Percentiles rank a stretch among this genome's conserved stretches.
phyloP scores from a whole-genome alignment of 1,284 basidiomycete species.

The Bjerkandera adusta region DNA sequence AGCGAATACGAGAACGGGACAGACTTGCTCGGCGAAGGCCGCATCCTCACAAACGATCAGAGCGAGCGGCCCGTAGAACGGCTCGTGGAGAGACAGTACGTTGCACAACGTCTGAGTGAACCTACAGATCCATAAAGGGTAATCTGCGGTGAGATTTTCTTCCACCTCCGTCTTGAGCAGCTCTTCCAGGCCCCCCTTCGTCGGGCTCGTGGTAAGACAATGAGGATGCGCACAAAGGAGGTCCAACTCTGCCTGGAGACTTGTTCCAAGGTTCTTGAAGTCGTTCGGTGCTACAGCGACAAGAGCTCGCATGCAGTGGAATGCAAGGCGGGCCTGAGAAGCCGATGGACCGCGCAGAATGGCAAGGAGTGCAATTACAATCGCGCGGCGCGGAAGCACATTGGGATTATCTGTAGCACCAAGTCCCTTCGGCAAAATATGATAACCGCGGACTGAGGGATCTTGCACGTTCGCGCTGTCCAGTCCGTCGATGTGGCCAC shows the following conservation, averaged over 20 bases:
- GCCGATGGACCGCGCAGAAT: constrained; percentile 56
- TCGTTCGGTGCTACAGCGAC: too few relatives aligned
- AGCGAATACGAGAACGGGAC: constrained; percentile 78
- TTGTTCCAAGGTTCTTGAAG: too few relatives aligned
- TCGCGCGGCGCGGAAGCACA: constrained; percentile 35
- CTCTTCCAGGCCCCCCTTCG: constrained; percentile 36
- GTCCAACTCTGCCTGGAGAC: constrained; percentile 47
- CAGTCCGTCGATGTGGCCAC: constrained; percentile 59
- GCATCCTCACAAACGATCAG: constrained; percentile 55
- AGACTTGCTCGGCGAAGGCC: constrained; percentile 60
- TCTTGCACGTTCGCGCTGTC: constrained; percentile 42
- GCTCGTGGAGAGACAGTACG: constrained; percentile 48
- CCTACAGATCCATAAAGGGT: constrained; percentile 63
- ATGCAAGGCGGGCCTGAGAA: constrained; percentile 53
- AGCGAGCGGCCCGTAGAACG: constrained; percentile 70
- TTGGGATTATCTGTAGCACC: background rate
- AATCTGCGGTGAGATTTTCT: constrained; percentile 43
- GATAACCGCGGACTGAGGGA: constrained; percentile 35
- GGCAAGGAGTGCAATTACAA: constrained; percentile 51
- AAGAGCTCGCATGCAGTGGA: constrained; percentile 59
- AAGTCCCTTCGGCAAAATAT: too few relatives aligned
- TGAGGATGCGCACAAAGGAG: constrained; percentile 49
- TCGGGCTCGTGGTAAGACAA: constrained; percentile 26
- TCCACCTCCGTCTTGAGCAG: constrained; percentile 37
- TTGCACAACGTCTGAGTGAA: constrained; percentile 64